Evolutionary conservation across 2,329 filamentous ascomycete genomes (phyloP), one percentile per base, ranked within the genome.

Genomic region (Nemania sp.): DNA sequence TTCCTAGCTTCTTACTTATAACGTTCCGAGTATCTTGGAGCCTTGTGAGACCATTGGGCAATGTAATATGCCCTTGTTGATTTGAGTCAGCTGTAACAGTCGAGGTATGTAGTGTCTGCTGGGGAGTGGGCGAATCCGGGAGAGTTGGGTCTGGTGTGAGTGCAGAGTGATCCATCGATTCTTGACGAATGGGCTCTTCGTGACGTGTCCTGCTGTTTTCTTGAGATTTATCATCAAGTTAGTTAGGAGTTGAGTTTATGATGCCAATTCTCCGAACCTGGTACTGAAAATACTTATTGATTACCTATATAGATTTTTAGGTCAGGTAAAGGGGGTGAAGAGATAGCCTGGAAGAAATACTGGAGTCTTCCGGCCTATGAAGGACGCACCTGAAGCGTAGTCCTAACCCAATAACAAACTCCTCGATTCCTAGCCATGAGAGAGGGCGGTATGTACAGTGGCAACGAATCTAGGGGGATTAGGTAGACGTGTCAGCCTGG

Each of bases 401-500:
- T 49, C 4, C 27, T 18, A 26, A 49, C 27, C 56, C 56, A 59
- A 59, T 47, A 59, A n/a, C 41, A 59, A 5, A 59, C 20, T 49
- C 26, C 27, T 35, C 41, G n/a, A 49, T 11, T 51, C 43, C 15
- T 6, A 49, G 41, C 41, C 56, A 59, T 59, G 27, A 10, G n/a
- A 41, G 26, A 10, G 6, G 35, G 27, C 41, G n/a, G 56, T 5
- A 24, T 59, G 24, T 49, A 1, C 5, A 59, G 13, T 5, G 18
- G 56, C n/a, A 18, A 47, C 13, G 3, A 49, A 1, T 1, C 35
- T 15, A 1, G 24, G 1, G 22, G 47, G 35, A 49, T 26, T 49
- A 59, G 56, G 56, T 43, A 49, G 56, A 49, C 26, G n/a, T 24
- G 56, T 49, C 27, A 49, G 27, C 43, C 29, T 53, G n/a, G n/a